Evolutionary conservation across 2,329 filamentous ascomycete species (phyloP), one percentile per base, ranked within the genome.

Genomic region (Amesomyces nigricolor): DNA sequence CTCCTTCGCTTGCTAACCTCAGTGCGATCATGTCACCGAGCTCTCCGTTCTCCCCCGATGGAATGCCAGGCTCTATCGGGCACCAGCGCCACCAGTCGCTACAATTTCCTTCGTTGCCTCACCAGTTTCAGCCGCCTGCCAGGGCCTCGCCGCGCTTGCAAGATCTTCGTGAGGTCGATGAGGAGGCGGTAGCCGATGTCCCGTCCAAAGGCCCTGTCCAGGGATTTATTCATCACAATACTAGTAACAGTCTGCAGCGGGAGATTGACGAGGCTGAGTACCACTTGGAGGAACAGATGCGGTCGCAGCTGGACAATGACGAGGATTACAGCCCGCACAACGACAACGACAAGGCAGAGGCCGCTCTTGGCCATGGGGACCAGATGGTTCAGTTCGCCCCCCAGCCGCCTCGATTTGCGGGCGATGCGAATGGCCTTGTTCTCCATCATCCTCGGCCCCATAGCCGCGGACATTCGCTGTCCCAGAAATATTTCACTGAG

Each of bases 251-350:
- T 45, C 78, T 95, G 22, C 90, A 96, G 68, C 86, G 86, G 59
- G 90, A 94, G 62, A 86, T 95, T 54, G 87, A 94, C 48, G 88
- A 91, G 65, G 86, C 88, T 4, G 89, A 95, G 64, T 92, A 94
- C 66, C 89, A 92, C 64, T 71, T 94, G 58, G 88, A 91, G 67
- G 84, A 91, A 67, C 85, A 89, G 58, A 83, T 91, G 59, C 84
- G 89, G 50, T 85, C 87, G 52, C 86, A 92, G 65, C 76, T 92
- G 47, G 87, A 91, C 57, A 86, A 91, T 62, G 86, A 72, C 35
- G 60, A 88, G 53, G 87, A 89, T 62, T 87, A 89, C 66, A 88
- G 83, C 64, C 86, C 85, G 2, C 83, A 85, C 48, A 74, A 78
- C 40, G 72, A 75, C 47, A 67, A 69, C 32, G 70, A 70, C 37